A percentile compares a stretch with the other conserved stretches of the same genome.
Conservation (phyloP, 805 yeast species). For the Cyberlindnera misumaiensis region DNA sequence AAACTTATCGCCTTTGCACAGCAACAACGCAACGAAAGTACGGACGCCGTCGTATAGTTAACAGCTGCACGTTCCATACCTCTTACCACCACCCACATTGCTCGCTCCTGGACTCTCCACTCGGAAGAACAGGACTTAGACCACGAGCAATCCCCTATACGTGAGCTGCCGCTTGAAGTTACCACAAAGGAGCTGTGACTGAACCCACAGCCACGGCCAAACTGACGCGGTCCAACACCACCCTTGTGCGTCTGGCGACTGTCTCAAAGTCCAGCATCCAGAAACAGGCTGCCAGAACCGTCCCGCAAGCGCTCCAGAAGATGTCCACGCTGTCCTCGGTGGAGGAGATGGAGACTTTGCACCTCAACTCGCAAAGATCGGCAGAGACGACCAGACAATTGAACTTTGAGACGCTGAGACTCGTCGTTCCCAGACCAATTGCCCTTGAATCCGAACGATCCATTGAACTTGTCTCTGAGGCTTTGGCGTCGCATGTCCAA, state of each 20-base stretch:
- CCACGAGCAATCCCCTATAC: conserved; percentile 16
- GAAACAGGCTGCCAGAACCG: not conserved
- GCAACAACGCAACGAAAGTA: no score
- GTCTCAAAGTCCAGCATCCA: not conserved
- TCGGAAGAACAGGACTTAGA: conserved; percentile 1
- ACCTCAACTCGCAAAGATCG: no score
- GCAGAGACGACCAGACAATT: no score
- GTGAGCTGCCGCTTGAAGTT: conserved; percentile 48
- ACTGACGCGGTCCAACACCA: conserved; percentile 8
- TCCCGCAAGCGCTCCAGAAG: not conserved
- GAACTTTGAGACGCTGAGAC: conserved; percentile 6
- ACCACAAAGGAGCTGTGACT: not conserved
- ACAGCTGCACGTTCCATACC: no score
- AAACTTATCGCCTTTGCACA: no score
- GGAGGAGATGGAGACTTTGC: not conserved
- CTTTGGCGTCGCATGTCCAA: conserved; percentile 34
- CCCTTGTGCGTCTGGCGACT: conserved; percentile 19
- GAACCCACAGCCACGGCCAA: conserved; percentile 1
- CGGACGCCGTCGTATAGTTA: no score
- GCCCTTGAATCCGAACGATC: conserved; percentile 26
- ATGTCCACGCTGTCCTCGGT: conserved; percentile 15
- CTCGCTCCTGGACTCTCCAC: not conserved
- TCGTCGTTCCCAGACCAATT: conserved; percentile 1
- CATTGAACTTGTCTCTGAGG: conserved; percentile 30
- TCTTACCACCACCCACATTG: no score